These are phyloP conservation scores for Metschnikowia picachoensis DNA, from an alignment of 805 yeast genomes.

Conservation along the genomic window DNA sequence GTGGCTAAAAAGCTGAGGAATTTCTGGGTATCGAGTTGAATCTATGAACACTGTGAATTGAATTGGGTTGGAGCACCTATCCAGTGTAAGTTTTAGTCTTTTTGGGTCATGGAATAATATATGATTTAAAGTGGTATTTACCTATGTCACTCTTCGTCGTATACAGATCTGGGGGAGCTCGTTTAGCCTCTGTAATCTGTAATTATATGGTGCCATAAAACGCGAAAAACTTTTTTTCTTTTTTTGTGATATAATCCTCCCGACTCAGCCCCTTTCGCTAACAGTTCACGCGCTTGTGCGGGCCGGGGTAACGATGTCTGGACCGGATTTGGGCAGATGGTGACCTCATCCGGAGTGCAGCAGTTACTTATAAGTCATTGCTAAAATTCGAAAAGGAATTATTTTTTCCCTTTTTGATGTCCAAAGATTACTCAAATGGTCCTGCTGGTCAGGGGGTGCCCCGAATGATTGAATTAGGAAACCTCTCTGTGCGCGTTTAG, in stretches of 20 bases:
- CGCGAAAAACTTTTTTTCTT: slow-evolving; percentile 5
- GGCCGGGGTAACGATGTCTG: too few species aligned
- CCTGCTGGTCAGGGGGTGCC: too few species aligned
- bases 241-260: not conserved
- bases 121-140: not conserved
- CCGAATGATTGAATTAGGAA: too few species aligned
- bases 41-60: slow-evolving; percentile 2
- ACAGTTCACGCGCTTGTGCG: too few species aligned
- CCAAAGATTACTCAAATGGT: too few species aligned
- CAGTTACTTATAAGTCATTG: too few species aligned
- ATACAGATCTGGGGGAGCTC: slow-evolving; percentile 5
- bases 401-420: too few species aligned
- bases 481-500: too few species aligned
- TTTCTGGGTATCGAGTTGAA: slow-evolving; percentile 6
- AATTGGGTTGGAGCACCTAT: slow-evolving; percentile 4
- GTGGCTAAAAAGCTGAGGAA: not conserved
- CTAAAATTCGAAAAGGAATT: too few species aligned
- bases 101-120: slow-evolving; percentile 1
- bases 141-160: slow-evolving; percentile 6
- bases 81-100: not conserved
- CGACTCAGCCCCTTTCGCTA: too few species aligned
- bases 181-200: slow-evolving; percentile 5
- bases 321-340: not conserved
- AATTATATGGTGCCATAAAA: not conserved
- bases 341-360: too few species aligned